These are phyloP conservation scores for Phytophthora foliorum DNA, from an alignment of 352 stramenopile species.

Conservation along the genomic window DNA sequence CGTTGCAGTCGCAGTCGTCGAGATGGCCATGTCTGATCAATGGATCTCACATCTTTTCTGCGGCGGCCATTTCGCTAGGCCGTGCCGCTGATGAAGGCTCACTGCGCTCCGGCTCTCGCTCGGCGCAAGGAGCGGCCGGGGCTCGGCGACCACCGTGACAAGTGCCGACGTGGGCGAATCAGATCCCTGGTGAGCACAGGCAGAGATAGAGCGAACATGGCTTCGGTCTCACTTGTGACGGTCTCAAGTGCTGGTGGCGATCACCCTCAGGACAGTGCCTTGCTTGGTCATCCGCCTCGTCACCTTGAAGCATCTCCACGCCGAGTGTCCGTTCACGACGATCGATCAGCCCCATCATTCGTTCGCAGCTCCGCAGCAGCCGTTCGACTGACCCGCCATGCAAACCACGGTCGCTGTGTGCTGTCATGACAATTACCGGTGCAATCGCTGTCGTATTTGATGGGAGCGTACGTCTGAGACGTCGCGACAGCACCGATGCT, in stretches of 20 bases:
- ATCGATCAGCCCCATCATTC: slow-evolving; percentile 10
- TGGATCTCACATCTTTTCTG: slow-evolving; percentile 13
- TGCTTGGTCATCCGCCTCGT: slow-evolving; percentile 15
- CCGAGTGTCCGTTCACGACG: slow-evolving; percentile 3
- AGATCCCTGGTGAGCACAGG: slow-evolving; percentile 17
- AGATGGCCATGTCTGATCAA: neutral
- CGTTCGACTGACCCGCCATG: too few species aligned
- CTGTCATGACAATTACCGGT: neutral
- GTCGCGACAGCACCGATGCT: neutral
- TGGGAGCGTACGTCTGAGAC: too few species aligned
- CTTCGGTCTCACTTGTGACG: slow-evolving; percentile 2
- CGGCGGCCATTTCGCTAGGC: slow-evolving; percentile 18
- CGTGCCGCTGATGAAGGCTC: slow-evolving; percentile 34
- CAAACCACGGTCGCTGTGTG: too few species aligned
- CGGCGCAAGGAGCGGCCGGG: too few species aligned
- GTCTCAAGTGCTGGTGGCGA: neutral
- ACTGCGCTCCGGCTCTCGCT: slow-evolving; percentile 30
- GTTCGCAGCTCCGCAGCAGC: too few species aligned
- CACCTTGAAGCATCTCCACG: slow-evolving; percentile 24
- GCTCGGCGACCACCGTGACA: slow-evolving; percentile 14
- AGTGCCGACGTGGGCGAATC: slow-evolving; percentile 38
- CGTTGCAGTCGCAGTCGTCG: slow-evolving; percentile 7
- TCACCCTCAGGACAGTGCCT: too few species aligned
- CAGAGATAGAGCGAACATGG: slow-evolving; percentile 15
- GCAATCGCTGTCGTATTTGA: neutral